phyloP scores from a whole-genome alignment of 2,329 filamentous ascomycete genomes.

The Trichoderma harzianum region DNA sequence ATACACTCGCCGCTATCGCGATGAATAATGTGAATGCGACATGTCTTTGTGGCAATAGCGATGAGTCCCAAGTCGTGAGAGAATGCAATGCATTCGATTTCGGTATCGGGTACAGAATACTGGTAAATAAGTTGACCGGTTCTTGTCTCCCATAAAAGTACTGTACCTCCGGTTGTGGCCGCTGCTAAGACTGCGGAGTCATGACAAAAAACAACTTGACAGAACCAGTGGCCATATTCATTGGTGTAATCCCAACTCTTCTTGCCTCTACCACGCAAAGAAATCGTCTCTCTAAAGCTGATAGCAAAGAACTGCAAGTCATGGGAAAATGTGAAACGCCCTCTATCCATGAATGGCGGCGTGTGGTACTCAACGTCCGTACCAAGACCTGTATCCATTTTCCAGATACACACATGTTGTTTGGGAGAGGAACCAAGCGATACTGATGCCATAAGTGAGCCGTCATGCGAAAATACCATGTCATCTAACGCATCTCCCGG shows the following conservation, averaged over 20 bases:
- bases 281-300: neutral
- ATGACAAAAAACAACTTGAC: neutral
- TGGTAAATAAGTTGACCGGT: neutral
- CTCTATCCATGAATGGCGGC: neutral
- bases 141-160: neutral
- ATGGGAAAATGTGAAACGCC: neutral
- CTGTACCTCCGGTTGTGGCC: neutral
- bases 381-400: neutral
- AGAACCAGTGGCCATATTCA: neutral
- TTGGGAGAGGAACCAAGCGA: neutral
- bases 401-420: neutral
- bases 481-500: fast-evolving
- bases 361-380: too few species aligned
- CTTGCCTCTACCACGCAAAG: neutral
- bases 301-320: neutral
- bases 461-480: neutral
- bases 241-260: neutral
- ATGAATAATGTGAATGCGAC: neutral
- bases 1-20: neutral
- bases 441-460: neutral
- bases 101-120: neutral
- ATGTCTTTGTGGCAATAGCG: neutral
- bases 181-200: neutral
- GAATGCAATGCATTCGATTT: neutral
- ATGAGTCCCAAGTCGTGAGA: neutral